Evolutionary conservation across 1,284 basidiomycete species (phyloP), one percentile per base, ranked within the genome.

Genomic region (Spongispora temasekensis): DNA sequence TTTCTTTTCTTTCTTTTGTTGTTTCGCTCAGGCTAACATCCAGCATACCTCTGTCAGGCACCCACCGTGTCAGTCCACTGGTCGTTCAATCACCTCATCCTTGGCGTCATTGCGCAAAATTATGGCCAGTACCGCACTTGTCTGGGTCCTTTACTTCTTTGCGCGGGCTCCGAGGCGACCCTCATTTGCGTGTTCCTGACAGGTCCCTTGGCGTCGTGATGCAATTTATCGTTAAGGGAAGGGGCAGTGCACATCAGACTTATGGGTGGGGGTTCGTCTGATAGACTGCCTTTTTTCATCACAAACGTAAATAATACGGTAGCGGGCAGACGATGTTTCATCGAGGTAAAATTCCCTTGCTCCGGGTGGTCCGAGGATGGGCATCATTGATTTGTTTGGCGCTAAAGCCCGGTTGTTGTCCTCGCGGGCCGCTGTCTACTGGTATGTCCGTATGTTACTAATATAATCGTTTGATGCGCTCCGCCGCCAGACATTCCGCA

Each of bases 91-190:
- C 69, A 71, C 68, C 62, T 70, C 69, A 74, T 64, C 53, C n/a
- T 19, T 68, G 61, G 64, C 60, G 69, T 71, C 46, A 31, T 31
- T 23, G 30, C 30, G n/a, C n/a, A 30, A 32, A 25, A 25, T 4
- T n/a, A 17, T 32, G 21, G 30, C 19, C 50, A n/a, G 31, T 52
- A 52, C 19, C 28, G 13, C 64, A 35, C 62, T 55, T 46, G 32
- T 52, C 56, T 56, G 13, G 55, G 31, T 58, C 31, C 53, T 21
- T 53, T 28, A 6, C 55, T 60, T 60, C 60, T 58, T 23, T 64
- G 72, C 70, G 70, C 70, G 73, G 73, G 21, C 53, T 73, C 70
- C 72, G 73, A 75, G 71, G 73, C 53, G 58, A 63, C 67, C 55
- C 60, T 58, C 61, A 51, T 57, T 53, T 37, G 27, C 52, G 15